These are phyloP conservation scores for Alternaria novae-zelandiae DNA, from an alignment of 2,329 filamentous ascomycete genomes.

Conservation along the genomic window DNA sequence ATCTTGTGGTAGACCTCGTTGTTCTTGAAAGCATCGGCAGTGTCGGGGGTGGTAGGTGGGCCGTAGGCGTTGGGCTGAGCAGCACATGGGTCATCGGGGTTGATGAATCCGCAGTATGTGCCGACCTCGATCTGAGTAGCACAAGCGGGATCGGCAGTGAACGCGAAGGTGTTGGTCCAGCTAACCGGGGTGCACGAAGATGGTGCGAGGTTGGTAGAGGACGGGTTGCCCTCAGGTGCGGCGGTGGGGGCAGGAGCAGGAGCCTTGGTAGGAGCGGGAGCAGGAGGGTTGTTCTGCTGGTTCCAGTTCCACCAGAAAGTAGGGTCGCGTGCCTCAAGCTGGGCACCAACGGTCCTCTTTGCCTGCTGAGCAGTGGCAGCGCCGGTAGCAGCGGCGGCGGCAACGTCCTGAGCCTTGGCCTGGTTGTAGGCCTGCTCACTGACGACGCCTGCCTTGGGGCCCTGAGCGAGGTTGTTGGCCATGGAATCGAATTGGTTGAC, in stretches of 20 bases:
- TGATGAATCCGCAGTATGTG: conserved; percentile 37
- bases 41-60: conserved; percentile 29
- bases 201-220: conserved; percentile 25
- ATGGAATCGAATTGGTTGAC: conserved; percentile 10
- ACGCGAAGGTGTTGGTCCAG: conserved; percentile 32
- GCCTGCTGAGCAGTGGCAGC: conserved; percentile 19
- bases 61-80: conserved; percentile 33
- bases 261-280: background rate
- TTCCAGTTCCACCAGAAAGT: conserved; percentile 10
- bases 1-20: conserved; percentile 29
- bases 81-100: conserved; percentile 34
- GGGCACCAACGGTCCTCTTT: conserved; percentile 14
- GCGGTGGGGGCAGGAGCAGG: background rate
- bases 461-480: conserved; percentile 13
- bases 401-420: conserved; percentile 15
- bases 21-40: conserved; percentile 30
- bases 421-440: conserved; percentile 20
- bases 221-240: conserved; percentile 14
- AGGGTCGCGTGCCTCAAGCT: conserved; percentile 7
- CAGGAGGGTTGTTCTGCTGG: conserved; percentile 1
- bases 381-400: conserved; percentile 19
- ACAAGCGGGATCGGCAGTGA: conserved; percentile 29
- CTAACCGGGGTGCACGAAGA: conserved; percentile 27
- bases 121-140: conserved; percentile 29
- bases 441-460: conserved; percentile 22